phyloP scores from a whole-genome alignment of 352 stramenopile genomes.

The Globisporangium iwayamae region DNA sequence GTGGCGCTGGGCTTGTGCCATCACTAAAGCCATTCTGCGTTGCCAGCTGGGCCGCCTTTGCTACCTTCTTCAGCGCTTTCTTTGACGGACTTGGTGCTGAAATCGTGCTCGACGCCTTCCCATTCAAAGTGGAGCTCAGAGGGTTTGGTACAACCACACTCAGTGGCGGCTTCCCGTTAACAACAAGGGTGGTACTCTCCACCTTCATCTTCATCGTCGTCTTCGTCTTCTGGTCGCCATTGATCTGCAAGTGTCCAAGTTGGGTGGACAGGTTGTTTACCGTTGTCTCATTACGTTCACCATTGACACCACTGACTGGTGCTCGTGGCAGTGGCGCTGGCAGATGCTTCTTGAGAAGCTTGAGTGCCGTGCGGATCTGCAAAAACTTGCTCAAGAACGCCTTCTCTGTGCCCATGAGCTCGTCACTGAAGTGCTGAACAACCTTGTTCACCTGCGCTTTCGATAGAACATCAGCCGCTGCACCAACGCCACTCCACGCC shows the following conservation, averaged over 20 bases:
- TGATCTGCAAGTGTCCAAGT: slow-evolving; percentile 11
- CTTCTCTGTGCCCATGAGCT: not conserved
- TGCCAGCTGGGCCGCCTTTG: not conserved
- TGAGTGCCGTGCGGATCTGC: not conserved
- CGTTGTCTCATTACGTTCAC: not conserved
- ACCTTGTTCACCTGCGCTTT: slow-evolving; percentile 22
- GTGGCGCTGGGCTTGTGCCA: not conserved
- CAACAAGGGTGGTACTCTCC: not conserved
- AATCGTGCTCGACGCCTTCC: not conserved
- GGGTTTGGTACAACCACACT: not conserved
- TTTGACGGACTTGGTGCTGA: not conserved
- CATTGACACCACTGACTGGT: slow-evolving; percentile 1
- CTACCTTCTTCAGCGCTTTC: not conserved
- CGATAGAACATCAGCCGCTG: slow-evolving; percentile 12
- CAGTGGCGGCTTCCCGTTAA: not conserved
- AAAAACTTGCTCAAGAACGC: slow-evolving; percentile 3
- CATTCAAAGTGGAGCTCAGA: not conserved
- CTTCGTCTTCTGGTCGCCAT: not conserved
- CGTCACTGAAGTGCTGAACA: slow-evolving; percentile 2
- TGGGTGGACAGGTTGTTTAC: slow-evolving; percentile 4
- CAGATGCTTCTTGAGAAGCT: slow-evolving; percentile 8
- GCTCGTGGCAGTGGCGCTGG: not conserved
- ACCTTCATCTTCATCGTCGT: slow-evolving; percentile 1
- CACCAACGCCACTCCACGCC: slow-evolving; percentile 13
- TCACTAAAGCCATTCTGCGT: not conserved